Conservation (phyloP, 148 eudicot species). For the Cornus kousa region DNA sequence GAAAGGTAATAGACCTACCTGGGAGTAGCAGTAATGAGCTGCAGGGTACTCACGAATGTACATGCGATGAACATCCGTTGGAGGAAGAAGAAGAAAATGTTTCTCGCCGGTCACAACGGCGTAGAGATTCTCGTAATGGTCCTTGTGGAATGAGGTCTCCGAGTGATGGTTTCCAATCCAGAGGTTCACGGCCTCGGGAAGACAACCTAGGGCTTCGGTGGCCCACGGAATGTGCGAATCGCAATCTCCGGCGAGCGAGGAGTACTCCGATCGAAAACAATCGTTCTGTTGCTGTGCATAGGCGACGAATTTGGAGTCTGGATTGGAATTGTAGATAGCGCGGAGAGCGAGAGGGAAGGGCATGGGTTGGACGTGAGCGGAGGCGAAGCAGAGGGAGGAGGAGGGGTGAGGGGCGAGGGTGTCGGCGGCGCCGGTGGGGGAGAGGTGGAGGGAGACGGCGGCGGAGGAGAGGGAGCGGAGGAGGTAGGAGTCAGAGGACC, state of each 20-base stretch:
- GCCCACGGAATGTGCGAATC: slow-evolving; percentile 84
- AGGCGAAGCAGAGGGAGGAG: slow-evolving; percentile 68
- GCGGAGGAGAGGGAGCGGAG: slow-evolving; percentile 45
- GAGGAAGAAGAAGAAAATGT: slow-evolving; percentile 87
- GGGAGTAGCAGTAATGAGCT: slow-evolving; percentile 59
- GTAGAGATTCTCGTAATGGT: slow-evolving; percentile 93
- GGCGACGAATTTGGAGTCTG: slow-evolving; percentile 40
- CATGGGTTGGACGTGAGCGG: slow-evolving; percentile 61
- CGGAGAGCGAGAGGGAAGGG: slow-evolving; percentile 55
- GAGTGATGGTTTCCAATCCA: slow-evolving; percentile 80
- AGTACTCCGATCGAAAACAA: slow-evolving; percentile 74
- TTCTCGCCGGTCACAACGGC: slow-evolving; percentile 90
- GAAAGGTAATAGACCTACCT: slow-evolving; percentile 33
- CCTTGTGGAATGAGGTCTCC: slow-evolving; percentile 90
- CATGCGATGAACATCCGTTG: slow-evolving; percentile 90
- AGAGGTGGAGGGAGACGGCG: slow-evolving; percentile 76
- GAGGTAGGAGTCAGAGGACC: slow-evolving; percentile 73
- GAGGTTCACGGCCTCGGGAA: slow-evolving; percentile 91
- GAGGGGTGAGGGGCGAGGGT: slow-evolving; percentile 46
- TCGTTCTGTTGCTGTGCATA: slow-evolving; percentile 95
- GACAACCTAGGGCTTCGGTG: slow-evolving; percentile 69
- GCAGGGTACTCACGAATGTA: slow-evolving; percentile 75
- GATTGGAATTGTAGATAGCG: slow-evolving; percentile 31
- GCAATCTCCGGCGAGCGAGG: slow-evolving; percentile 51
- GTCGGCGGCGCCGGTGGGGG: slow-evolving; percentile 88